Conservation (phyloP, 2,329 filamentous ascomycete genomes). For the Gliomastix tumulicola region DNA sequence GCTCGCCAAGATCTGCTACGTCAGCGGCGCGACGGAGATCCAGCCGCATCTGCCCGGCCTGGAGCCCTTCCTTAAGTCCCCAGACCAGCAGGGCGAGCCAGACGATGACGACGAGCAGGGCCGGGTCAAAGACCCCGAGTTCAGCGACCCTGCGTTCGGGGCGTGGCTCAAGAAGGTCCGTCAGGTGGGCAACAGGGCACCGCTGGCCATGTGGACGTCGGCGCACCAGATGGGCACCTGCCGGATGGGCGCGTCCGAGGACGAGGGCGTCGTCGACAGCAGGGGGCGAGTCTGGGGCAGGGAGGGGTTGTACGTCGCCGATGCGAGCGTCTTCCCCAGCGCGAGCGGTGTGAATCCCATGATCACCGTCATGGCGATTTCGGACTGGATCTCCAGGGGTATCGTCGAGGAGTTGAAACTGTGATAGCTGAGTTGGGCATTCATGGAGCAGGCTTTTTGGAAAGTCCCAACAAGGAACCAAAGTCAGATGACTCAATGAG, state of each 20-base stretch:
- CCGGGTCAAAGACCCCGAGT: conserved; percentile 27
- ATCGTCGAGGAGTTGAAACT: conserved; percentile 35
- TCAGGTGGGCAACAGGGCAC: conserved; percentile 39
- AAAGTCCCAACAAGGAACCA: no score
- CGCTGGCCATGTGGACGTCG: conserved; percentile 50
- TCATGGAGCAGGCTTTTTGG: no score
- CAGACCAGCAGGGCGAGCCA: conserved; percentile 9
- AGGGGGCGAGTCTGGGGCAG: conserved; percentile 58
- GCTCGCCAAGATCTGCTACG: conserved; percentile 69
- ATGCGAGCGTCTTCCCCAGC: conserved; percentile 69
- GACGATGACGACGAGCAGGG: conserved; percentile 10
- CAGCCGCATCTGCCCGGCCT: conserved; percentile 56
- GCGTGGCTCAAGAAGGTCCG: conserved; percentile 51
- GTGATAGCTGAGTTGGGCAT: no score
- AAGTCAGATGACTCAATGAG: no score
- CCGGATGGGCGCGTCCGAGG: conserved; percentile 54
- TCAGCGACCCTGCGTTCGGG: conserved; percentile 53
- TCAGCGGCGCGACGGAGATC: conserved; percentile 76
- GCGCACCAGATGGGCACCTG: conserved; percentile 80
- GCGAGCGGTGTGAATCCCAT: conserved; percentile 79
- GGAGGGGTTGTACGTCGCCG: conserved; percentile 60
- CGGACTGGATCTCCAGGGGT: conserved; percentile 56
- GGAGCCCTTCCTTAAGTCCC: conserved; percentile 48
- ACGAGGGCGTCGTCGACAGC: conserved; percentile 50
- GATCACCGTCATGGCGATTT: conserved; percentile 68